Conservation (phyloP, 139 green algal species). For the Chlamydomonas eustigma region DNA sequence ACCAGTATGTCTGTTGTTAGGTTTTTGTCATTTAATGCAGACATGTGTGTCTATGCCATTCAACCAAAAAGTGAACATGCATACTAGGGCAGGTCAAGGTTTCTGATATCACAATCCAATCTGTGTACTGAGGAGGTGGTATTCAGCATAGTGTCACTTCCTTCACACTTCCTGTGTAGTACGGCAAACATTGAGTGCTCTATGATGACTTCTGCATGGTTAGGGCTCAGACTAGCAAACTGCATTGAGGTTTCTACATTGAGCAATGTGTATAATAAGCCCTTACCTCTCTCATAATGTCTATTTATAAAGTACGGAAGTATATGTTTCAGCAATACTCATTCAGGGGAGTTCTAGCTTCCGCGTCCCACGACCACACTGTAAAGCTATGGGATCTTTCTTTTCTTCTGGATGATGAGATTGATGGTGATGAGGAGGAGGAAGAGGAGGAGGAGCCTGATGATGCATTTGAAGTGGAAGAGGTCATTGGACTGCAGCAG, state of each 20-base stretch:
- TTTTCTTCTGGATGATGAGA: constrained; percentile 48
- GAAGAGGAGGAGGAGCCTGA: constrained; percentile 19
- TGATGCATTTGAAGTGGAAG: background rate
- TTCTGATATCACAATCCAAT: too few relatives aligned
- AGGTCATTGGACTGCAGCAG: background rate
- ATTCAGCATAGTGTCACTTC: too few relatives aligned
- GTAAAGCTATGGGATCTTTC: constrained; percentile 79
- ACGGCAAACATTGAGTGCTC: too few relatives aligned
- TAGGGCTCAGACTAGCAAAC: background rate
- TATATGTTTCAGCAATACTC: too few relatives aligned
- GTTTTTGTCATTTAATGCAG: too few relatives aligned
- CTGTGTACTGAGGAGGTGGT: too few relatives aligned
- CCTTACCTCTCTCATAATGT: background rate
- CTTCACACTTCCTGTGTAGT: too few relatives aligned
- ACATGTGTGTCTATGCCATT: too few relatives aligned
- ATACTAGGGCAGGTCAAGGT: too few relatives aligned
- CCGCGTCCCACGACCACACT: constrained; percentile 67
- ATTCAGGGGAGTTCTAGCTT: constrained; percentile 53
- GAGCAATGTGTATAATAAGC: background rate
- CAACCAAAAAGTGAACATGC: too few relatives aligned
- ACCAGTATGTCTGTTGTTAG: too few relatives aligned
- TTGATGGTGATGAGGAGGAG: constrained; percentile 42
- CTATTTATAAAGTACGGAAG: background rate
- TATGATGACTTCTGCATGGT: too few relatives aligned
- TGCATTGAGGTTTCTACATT: background rate